Conservation (phyloP, 768 basidiomycete species). For the Cystofilobasidium capitatum region DNA sequence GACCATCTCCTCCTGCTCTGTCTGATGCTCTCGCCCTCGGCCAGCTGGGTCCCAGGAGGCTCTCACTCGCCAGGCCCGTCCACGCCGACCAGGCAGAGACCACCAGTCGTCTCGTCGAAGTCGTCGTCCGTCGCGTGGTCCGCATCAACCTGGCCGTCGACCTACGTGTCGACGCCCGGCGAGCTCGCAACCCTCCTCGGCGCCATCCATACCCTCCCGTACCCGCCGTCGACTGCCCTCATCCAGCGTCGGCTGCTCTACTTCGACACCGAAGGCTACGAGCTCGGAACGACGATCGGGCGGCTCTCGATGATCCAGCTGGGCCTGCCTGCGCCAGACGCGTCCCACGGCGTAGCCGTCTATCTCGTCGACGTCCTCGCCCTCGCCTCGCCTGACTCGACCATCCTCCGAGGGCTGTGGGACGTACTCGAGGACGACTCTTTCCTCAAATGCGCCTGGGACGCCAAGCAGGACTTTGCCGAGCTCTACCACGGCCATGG, state of each 20-base stretch:
- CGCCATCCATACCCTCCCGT: not conserved
- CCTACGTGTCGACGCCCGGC: not conserved
- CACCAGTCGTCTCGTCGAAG: too few relatives aligned
- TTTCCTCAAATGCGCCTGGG: slow-evolving; percentile 44
- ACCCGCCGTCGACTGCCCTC: not conserved
- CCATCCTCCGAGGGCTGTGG: slow-evolving; percentile 34
- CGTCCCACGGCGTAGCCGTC: slow-evolving; percentile 36
- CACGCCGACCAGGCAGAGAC: too few relatives aligned
- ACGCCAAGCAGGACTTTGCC: slow-evolving; percentile 43
- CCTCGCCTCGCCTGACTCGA: slow-evolving; percentile 12
- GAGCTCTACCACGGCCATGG: slow-evolving; percentile 39
- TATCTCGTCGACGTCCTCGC: slow-evolving; percentile 42
- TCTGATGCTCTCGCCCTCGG: too few relatives aligned
- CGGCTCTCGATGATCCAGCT: slow-evolving; percentile 6
- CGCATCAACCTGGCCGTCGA: not conserved
- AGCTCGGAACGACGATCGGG: not conserved
- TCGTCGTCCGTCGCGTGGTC: too few relatives aligned
- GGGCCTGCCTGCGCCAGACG: slow-evolving; percentile 23
- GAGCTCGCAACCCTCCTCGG: not conserved
- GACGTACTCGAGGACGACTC: slow-evolving; percentile 35
- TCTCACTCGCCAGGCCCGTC: too few relatives aligned
- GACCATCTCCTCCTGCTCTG: too few relatives aligned
- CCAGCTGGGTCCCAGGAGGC: too few relatives aligned
- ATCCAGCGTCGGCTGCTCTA: not conserved
- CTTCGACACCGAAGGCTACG: slow-evolving; percentile 4